These are phyloP conservation scores for Xylariaceae sp. DNA, from an alignment of 2,329 filamentous ascomycete genomes.

Conservation along the genomic window DNA sequence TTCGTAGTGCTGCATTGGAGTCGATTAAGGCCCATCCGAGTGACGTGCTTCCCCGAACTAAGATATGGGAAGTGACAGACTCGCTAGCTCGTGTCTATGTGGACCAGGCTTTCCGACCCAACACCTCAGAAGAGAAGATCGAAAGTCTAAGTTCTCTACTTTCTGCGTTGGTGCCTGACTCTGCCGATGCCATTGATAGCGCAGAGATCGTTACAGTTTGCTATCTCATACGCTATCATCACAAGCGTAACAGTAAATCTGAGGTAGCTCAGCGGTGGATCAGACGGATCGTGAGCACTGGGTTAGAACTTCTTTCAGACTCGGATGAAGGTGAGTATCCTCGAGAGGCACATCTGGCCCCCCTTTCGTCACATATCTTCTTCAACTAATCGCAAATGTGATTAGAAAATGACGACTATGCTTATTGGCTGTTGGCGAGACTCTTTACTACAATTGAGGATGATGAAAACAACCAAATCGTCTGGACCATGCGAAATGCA, in stretches of 20 bases:
- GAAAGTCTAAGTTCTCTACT: constrained; percentile 22
- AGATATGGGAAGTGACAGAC: constrained; percentile 23
- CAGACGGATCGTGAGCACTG: constrained; percentile 20
- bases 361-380: not conserved
- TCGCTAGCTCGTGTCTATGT: constrained; percentile 27
- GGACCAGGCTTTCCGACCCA: constrained; percentile 22
- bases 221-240: constrained; percentile 28
- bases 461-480: constrained; percentile 19
- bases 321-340: constrained; percentile 21
- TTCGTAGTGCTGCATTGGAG: constrained; percentile 25
- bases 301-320: constrained; percentile 30
- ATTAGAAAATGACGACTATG: constrained; percentile 27
- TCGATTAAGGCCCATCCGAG: constrained; percentile 23
- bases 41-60: constrained; percentile 21
- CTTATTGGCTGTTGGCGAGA: constrained; percentile 24
- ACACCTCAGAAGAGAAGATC: constrained; percentile 15
- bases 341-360: not conserved
- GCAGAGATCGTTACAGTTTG: constrained; percentile 22
- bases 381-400: not conserved
- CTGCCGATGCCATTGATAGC: constrained; percentile 16
- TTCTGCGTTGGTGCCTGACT: constrained; percentile 24
- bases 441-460: constrained; percentile 26
- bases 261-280: constrained; percentile 20
- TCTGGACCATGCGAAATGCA: constrained; percentile 26
- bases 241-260: constrained; percentile 21